These are phyloP conservation scores for Clitopilus passeckerianus DNA, from an alignment of 768 basidiomycete species.

Conservation along the genomic window DNA sequence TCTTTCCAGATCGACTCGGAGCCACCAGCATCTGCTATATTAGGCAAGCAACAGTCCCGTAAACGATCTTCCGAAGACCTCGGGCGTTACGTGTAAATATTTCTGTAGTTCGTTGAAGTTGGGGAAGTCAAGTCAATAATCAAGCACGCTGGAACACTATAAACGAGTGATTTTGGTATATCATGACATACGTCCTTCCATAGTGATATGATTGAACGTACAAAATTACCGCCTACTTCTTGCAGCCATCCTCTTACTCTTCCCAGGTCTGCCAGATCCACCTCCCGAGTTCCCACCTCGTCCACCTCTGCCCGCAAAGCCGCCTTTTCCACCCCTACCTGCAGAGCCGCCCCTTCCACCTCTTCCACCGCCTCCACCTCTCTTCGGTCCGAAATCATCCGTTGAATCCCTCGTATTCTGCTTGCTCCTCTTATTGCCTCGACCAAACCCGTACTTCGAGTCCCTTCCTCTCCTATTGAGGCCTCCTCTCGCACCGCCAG, in stretches of 20 bases:
- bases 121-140: no score
- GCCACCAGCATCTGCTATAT: no score
- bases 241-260: conserved; percentile 46
- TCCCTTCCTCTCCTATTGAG: conserved; percentile 63
- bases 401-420: conserved; percentile 81
- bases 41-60: no score
- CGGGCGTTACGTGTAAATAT: no score
- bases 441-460: conserved; percentile 79
- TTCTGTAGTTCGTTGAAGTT: no score
- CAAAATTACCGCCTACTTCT: conserved; percentile 25
- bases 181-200: neutral
- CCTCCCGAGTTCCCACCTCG: conserved; percentile 22
- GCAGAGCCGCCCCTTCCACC: conserved; percentile 21
- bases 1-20: no score
- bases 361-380: conserved; percentile 21
- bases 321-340: conserved; percentile 24
- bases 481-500: conserved; percentile 29
- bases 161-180: neutral
- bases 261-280: conserved; percentile 51
- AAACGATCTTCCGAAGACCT: no score
- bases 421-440: conserved; percentile 65
- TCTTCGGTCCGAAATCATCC: conserved; percentile 55
- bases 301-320: conserved; percentile 19
- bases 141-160: no score
- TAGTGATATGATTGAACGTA: neutral